Percentiles rank a stretch among this genome's conserved stretches.
These are phyloP conservation scores for Pleurotus tuoliensis DNA, from an alignment of 768 basidiomycete species.

Conservation along the genomic window DNA sequence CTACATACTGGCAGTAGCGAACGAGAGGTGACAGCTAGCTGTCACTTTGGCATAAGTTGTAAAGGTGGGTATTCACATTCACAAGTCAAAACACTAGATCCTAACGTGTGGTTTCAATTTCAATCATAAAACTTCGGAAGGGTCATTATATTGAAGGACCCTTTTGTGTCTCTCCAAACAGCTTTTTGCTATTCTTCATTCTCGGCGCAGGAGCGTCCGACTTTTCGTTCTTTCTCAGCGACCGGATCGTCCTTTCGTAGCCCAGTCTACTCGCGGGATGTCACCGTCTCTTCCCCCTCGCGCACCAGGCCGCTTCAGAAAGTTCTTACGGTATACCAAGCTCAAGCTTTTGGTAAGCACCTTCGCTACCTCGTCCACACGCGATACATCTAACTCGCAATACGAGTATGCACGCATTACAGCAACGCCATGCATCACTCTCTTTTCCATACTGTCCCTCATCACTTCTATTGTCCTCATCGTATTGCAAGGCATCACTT, in stretches of 20 bases:
- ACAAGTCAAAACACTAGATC: background rate
- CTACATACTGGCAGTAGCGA: background rate
- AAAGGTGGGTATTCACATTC: background rate
- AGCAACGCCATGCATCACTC: constrained; percentile 42
- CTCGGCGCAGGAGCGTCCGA: constrained; percentile 2
- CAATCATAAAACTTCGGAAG: background rate
- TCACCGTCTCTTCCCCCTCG: constrained; percentile 7
- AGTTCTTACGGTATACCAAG: background rate
- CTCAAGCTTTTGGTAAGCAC: background rate
- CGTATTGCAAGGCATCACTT: constrained; percentile 35
- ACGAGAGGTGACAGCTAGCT: background rate
- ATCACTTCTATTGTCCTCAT: constrained; percentile 36
- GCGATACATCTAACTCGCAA: too few species aligned
- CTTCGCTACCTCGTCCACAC: background rate
- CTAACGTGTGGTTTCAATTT: background rate
- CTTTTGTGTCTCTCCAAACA: background rate
- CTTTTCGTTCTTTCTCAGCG: constrained; percentile 3
- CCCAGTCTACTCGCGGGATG: background rate
- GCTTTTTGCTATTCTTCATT: background rate
- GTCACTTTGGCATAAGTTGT: background rate
- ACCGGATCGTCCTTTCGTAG: constrained; percentile 5
- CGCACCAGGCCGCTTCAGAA: constrained; percentile 3
- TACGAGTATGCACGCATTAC: constrained; percentile 44
- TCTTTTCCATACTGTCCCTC: constrained; percentile 46
- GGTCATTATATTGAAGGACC: background rate